phyloP scores from a whole-genome alignment of 2,329 filamentous ascomycete species.

The Lasiodiplodia theobromae region DNA sequence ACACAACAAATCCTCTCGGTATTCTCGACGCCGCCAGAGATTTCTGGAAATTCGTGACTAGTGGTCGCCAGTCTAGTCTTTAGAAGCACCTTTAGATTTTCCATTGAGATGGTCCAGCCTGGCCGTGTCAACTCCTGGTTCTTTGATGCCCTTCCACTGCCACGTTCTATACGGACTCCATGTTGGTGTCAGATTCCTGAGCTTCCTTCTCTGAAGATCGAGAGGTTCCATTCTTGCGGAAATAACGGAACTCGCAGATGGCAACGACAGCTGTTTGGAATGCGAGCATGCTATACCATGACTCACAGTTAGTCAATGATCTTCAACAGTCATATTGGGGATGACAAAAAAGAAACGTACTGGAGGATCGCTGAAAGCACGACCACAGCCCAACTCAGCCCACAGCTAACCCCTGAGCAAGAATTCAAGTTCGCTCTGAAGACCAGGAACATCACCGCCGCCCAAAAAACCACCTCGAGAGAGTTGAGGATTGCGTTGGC shows the following conservation, averaged over 20 bases:
- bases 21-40: no score
- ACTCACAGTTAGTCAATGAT: not conserved
- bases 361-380: constrained; percentile 30
- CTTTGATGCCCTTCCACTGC: not conserved
- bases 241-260: not conserved
- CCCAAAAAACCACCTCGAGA: constrained; percentile 55
- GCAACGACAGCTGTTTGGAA: not conserved
- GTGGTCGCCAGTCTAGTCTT: no score
- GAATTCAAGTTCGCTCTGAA: constrained; percentile 34
- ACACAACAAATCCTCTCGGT: no score
- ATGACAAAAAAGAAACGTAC: constrained; percentile 5
- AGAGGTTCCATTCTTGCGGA: not conserved
- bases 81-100: no score
- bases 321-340: not conserved
- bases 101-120: not conserved
- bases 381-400: constrained; percentile 37
- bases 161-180: not conserved
- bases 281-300: not conserved
- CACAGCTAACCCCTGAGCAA: constrained; percentile 35
- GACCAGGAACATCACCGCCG: constrained; percentile 43
- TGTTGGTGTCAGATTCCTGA: not conserved
- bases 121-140: not conserved
- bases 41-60: no score
- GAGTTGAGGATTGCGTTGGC: constrained; percentile 51
- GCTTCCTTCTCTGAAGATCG: not conserved